Evolutionary conservation across 2,329 filamentous ascomycete species (phyloP), one percentile per base, ranked within the genome.

Genomic region (Aureobasidium uvarum): DNA sequence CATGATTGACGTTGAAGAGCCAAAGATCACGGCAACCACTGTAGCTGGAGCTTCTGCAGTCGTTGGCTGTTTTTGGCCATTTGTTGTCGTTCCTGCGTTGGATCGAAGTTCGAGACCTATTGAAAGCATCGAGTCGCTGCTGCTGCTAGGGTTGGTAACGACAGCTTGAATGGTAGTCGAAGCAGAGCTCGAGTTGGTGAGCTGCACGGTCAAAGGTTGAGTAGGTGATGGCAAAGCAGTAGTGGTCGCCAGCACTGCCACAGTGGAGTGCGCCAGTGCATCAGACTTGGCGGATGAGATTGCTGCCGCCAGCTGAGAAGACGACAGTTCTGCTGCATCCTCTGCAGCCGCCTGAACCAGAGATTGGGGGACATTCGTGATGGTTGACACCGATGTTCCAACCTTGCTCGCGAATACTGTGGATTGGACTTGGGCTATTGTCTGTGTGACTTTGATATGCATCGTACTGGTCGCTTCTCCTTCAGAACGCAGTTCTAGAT

Each of bases 1-100:
- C 46, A 62, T 52, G 33, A 31, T 62, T 52, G 59, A 62, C 5
- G 59, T 62, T 14, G 59, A 62, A 23, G 59, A 41, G 46, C 46
- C 59, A 38, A 33, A 52, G 33, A 62, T 62, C 0, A 52, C 59
- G 7, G 23, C 36, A 2, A 62, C 18, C 8, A 51, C 59, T 2
- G 46, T 52, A 6, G 16, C 18, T 43, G 36, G 33, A 3, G 7
- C 33, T 43, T 43, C 16, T 5, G 36, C 20, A 2, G 36, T 33
- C 8, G 46, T 52, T 16, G 20, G 5, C 18, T 51, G n/a, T 33
- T 38, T 31, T 8, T 52, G 36, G 14, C 8, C 25, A 10, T 2
- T 52, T 5, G 25, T 52, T 6, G 46, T 33, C 1, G 14, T n/a
- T 6, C 5, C 59, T 20, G 11, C 46, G 18, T 62, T 52, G 6